Base-by-base conservation (phyloP, 345 rosid genomes). In the Salix brachista region DNA sequence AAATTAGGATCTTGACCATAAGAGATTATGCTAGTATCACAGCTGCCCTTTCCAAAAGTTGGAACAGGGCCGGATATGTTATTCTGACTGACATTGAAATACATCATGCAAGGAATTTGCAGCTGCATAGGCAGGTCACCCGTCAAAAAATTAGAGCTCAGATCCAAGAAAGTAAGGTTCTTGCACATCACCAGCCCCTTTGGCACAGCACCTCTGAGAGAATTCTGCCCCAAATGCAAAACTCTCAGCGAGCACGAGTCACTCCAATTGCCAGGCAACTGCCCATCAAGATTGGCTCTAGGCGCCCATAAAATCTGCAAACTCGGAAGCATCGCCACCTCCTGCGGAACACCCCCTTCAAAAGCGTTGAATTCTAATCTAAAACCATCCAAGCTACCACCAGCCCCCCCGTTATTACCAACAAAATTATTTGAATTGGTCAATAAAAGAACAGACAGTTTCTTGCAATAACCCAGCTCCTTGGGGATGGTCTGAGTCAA, bases 261-360 rank as follows among this genome's bases (percentile, higher is more conserved):
- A 8, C 79, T 82, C 87, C 88, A 86, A 18, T 80, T 75, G 60
- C 70, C 74, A 2, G 94, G 89, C 89, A 90, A 81, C 56, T 80
- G 70, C 4, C 91, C 91, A 6, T 76, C 84, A 60, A 90, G 87
- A 85, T 90, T 90, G 1, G 88, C 91, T 64, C 94, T 84, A 1
- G 94, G 94, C n/a, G 90, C 94, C 94, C 91, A 88, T 73, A 90
- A 74, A 72, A 90, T 80, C 89, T 87, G 85, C 73, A 90, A 65
- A 50, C 78, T 80, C 16, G 83, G 80, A 44, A 84, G 85, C 72
- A 62, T 68, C 67, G 83, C 61, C 67, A 90, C 66, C 75, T 86
- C 85, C 25, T 36, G 56, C 36, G 94, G 90, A 54, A 90, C 23
- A 6, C 79, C 84, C 16, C 85, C 86, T 3, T 81, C 85, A 72